Base-by-base conservation (phyloP, 2,329 filamentous ascomycete species). In the Neopestalotiopsis clavispora region DNA sequence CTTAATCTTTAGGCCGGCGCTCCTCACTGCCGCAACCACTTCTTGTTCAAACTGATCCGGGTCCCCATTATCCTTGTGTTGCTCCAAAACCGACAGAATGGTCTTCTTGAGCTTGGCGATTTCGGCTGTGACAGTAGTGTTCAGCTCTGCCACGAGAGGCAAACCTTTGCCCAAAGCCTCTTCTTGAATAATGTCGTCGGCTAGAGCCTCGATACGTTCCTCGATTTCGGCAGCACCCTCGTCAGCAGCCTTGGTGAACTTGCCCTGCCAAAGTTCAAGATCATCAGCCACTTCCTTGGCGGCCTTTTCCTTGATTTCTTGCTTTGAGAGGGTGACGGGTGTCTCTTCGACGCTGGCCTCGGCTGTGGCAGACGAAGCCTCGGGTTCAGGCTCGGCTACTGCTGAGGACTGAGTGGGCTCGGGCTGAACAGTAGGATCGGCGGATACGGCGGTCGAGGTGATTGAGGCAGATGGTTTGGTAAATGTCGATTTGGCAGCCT, bases 241-340 rank as follows among this genome's bases (percentile, higher is more conserved):
- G 70, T 97, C 92, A 7, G 94, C 94, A 10, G 94, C 94, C 69
- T 91, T 89, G 34, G 92, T 88, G 78, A 97, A 98, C 76, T 97
- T 97, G 71, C 89, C 89, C 80, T 98, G 92, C 95, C 96, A 99
- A 68, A 87, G 86, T 72, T 89, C 87, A 14, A 99, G 86, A 78
- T 99, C 96, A 59, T 91, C 87, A 1, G 90, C 86, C 57, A 98
- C 92, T 71, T 88, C 88, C 75, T 91, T 87, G 59, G 89, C 89
- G 2, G 87, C 87, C 4, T 85, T 86, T 67, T 87, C 87, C 32
- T 88, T 86, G 17, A 83, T 79, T 32, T 90, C 86, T 38, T 86
- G 84, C 68, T 89, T 87, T 42, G 82, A 69, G 20, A 45, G 78
- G 65, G 84, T 77, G 72, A 82, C 62, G 76, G 80, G 72, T 79